These are phyloP conservation scores for Amylocystis lapponica DNA, from an alignment of 768 basidiomycete genomes.

Conservation along the genomic window DNA sequence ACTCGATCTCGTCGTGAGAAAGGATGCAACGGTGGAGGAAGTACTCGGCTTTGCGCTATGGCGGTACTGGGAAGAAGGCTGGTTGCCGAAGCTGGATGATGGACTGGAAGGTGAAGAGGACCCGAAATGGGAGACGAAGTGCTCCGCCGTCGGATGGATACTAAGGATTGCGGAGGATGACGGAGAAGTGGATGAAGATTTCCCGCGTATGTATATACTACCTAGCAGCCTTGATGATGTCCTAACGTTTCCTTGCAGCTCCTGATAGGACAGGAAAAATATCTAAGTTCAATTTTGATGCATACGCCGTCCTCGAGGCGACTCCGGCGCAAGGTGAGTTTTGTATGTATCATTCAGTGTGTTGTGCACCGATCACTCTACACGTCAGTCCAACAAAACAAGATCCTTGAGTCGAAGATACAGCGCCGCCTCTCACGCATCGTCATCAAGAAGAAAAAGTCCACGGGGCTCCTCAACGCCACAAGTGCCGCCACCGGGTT, in stretches of 20 bases:
- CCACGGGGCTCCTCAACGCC: conserved; percentile 38
- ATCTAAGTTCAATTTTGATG: conserved; percentile 83
- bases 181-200: conserved; percentile 98
- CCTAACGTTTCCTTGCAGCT: conserved; percentile 43
- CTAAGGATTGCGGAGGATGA: conserved; percentile 93
- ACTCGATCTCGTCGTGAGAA: conserved; percentile 71
- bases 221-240: neutral
- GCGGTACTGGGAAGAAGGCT: conserved; percentile 89
- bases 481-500: conserved; percentile 27
- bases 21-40: conserved; percentile 91
- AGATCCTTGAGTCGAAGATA: conserved; percentile 72
- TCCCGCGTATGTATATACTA: conserved; percentile 66
- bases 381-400: conserved; percentile 69
- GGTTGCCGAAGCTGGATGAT: conserved; percentile 73
- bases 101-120: conserved; percentile 56
- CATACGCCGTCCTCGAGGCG: conserved; percentile 84
- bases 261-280: conserved; percentile 85
- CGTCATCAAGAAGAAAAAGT: conserved; percentile 55
- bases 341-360: too few relatives aligned
- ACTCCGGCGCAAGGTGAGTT: conserved; percentile 59
- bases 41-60: conserved; percentile 90
- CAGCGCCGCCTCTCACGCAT: conserved; percentile 75
- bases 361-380: neutral
- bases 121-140: conserved; percentile 46
- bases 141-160: conserved; percentile 87